Evolutionary conservation across 805 yeast species (phyloP), one percentile per base, ranked within the genome.

Genomic region (Lipomyces yamadae): DNA sequence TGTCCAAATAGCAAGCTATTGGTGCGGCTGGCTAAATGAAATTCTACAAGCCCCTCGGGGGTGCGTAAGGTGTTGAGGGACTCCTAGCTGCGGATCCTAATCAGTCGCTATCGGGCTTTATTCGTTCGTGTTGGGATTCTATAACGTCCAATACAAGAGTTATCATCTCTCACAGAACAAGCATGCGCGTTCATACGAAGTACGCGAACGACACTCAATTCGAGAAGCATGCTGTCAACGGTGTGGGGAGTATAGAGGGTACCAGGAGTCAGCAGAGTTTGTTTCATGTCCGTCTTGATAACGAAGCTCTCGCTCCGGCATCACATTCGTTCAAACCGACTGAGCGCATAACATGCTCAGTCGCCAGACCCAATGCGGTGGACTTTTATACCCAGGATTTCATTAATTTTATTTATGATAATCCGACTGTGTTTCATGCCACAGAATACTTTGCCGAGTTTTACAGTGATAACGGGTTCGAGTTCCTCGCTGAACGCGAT

Each of bases 371-470:
- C 30, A 30, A 13, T 15, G 63, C 30, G 3, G 58, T 29, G 6
- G 56, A 58, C 32, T 60, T 56, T 10, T 61, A 53, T 29, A 62
- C 67, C 13, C 11, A 24, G 5, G 60, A 50, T 18, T 64, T 64
- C 30, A 61, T 64, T 30, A 56, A 61, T n/a, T 64, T 64, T 37
- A 61, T 64, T 13, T 53, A 62, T 45, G 63, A 62, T 8, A 63
- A 64, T 48, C 66, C 66, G 15, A 64, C 68, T 4, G 61, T 42
- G 13, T 94, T 91, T 77, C 98, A 94, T 77, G 97, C 92, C 0
- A 96, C 92, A 8, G 83, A 85, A 60, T 83, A 84, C 32, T 85
- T 87, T 57, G 88, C 88, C 72, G 69, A 77, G 24, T 72, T 81
- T 62, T 78, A 89, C 60, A 80, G 79, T 42, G 72, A 77, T 1